Evolutionary conservation across 2,329 filamentous ascomycete species (phyloP), one percentile per base, ranked within the genome.

Genomic region (Geosmithia flava): DNA sequence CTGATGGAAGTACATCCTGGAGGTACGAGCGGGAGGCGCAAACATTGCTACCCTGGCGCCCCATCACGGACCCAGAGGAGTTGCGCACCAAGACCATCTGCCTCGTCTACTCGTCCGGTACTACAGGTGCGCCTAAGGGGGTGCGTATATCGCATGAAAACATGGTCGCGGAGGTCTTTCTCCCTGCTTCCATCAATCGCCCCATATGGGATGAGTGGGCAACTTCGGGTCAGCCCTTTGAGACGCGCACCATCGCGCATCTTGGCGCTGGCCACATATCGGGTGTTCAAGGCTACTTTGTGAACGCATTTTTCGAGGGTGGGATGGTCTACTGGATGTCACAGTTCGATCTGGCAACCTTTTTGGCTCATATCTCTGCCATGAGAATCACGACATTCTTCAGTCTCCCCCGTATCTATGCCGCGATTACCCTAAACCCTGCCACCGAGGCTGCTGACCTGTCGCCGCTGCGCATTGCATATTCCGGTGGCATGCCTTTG

Each of bases 271-370:
- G 69, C 1, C 71, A 74, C 54, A 68, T 73, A 27, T 68, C 70
- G 2, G 70, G 69, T 2, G 52, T 72, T 1, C 65, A 68, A 47
- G 59, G 62, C 15, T 72, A 71, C 50, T 61, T 74, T 11, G 54
- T 70, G 45, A 64, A 66, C 42, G 55, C 59, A 0, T 56, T 62
- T 10, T 72, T 69, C 49, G 59, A 67, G 30, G 73, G 68, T 27
- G 68, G 69, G 2, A 61, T 65, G 1, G 67, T 76, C 2, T 82
- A 78, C 65, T 83, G 79, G 79, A 82, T 83, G 79, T 64, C 69
- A 3, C 68, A 65, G 40, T 83, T 83, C 57, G 70, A 78, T 50
- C 76, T 79, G 50, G 56, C 59, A 2, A 63, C 70, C 33, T 80
- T 83, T 56, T 66, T 81, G 47, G 60, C 64, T 40, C 72, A 79